These are phyloP conservation scores for Fistulifera solaris DNA, from an alignment of 108 stramenopile genomes.

Conservation along the genomic window DNA sequence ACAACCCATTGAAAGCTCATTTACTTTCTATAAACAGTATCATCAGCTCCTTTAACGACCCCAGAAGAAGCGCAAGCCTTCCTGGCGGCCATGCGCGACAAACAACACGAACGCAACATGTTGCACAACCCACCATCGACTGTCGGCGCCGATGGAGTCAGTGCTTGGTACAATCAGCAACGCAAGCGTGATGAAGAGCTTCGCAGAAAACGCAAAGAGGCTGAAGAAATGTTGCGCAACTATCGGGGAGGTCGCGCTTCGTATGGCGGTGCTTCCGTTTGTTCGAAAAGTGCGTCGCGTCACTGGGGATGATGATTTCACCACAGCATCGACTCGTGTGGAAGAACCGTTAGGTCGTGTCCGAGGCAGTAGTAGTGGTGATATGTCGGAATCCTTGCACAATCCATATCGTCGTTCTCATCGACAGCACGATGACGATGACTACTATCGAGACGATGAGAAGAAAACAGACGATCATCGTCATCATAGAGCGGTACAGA, in stretches of 20 bases:
- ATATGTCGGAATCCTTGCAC: too few relatives aligned
- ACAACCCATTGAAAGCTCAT: background rate
- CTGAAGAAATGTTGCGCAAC: slow-evolving; percentile 36
- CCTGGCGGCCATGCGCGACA: slow-evolving; percentile 30
- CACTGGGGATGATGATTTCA: too few relatives aligned
- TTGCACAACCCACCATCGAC: slow-evolving; percentile 17
- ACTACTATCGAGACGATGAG: too few relatives aligned
- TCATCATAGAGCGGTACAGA: too few relatives aligned
- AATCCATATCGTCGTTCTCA: too few relatives aligned
- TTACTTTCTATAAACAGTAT: background rate
- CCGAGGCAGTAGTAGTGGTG: too few relatives aligned
- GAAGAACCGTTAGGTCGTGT: too few relatives aligned
- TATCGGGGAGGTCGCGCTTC: slow-evolving; percentile 23
- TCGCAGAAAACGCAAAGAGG: slow-evolving; percentile 31
- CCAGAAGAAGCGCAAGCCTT: slow-evolving; percentile 44
- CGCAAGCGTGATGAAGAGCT: slow-evolving; percentile 34
- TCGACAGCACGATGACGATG: too few relatives aligned
- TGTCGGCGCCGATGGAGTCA: slow-evolving; percentile 26
- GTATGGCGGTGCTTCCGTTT: too few relatives aligned
- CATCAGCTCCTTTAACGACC: slow-evolving; percentile 29
- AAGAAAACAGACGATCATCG: too few relatives aligned
- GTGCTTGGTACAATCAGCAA: slow-evolving; percentile 44
- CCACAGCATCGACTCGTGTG: too few relatives aligned
- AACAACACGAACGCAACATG: slow-evolving; percentile 10
- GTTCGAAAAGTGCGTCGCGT: too few relatives aligned